Conservation (phyloP, 202 grass and related monocot genomes). For the Sporobolus alterniflorus region DNA sequence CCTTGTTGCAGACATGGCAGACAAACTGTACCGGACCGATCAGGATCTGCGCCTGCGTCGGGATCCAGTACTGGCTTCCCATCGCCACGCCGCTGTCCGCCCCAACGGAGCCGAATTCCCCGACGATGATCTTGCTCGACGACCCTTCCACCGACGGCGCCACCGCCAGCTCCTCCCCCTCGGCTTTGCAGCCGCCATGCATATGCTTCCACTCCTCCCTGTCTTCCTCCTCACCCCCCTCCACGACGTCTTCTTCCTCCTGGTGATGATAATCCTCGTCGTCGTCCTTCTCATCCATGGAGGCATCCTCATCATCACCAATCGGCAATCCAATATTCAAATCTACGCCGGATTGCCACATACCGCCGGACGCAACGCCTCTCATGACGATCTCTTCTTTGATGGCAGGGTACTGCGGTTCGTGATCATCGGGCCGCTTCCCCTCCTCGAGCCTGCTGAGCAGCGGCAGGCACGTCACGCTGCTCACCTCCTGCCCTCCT, state of each 20-base stretch:
- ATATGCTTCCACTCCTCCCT: slow-evolving; percentile 21
- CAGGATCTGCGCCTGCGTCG: slow-evolving; percentile 86
- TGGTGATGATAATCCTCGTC: slow-evolving; percentile 15
- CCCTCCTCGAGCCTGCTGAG: slow-evolving; percentile 67
- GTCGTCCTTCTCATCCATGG: slow-evolving; percentile 33
- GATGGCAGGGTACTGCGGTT: background rate
- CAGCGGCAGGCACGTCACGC: slow-evolving; percentile 62
- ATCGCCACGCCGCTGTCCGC: slow-evolving; percentile 19
- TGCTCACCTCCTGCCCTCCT: slow-evolving; percentile 6
- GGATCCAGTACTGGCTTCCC: slow-evolving; percentile 73
- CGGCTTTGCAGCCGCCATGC: slow-evolving; percentile 25
- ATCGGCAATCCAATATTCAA: slow-evolving; percentile 67
- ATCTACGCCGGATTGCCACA: slow-evolving; percentile 26
- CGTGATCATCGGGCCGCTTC: slow-evolving; percentile 7
- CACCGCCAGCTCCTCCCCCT: slow-evolving; percentile 32
- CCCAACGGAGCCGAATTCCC: slow-evolving; percentile 8
- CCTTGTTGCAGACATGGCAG: slow-evolving; percentile 89
- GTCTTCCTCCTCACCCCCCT: slow-evolving; percentile 37
- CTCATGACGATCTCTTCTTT: slow-evolving; percentile 31
- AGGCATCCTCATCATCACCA: slow-evolving; percentile 12
- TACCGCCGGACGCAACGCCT: background rate
- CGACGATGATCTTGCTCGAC: background rate
- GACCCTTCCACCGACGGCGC: slow-evolving; percentile 34
- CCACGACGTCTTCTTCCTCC: slow-evolving; percentile 11
- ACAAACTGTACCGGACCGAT: slow-evolving; percentile 77